These are phyloP conservation scores for Nakazawaea laoshanensis DNA, from an alignment of 805 yeast species.

Conservation along the genomic window DNA sequence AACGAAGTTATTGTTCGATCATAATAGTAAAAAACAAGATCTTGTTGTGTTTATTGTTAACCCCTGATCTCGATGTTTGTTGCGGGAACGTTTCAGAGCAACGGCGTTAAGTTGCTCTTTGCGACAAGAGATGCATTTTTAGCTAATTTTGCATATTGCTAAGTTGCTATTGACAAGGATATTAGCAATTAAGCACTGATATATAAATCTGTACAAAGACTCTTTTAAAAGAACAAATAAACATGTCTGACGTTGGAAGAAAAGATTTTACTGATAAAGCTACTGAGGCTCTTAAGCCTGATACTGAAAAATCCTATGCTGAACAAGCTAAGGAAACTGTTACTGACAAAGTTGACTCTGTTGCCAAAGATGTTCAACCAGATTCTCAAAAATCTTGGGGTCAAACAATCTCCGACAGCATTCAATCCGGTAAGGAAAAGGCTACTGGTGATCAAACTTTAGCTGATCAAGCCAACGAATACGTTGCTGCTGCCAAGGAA, in stretches of 20 bases:
- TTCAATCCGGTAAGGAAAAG: constrained; percentile 46
- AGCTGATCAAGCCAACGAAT: constrained; percentile 31
- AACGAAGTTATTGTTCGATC: no score
- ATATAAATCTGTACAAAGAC: no score
- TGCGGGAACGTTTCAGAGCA: no score
- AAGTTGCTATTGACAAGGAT: no score
- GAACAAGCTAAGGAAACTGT: constrained; percentile 66
- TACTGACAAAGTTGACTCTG: constrained; percentile 59
- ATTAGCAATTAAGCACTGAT: no score
- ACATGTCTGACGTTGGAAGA: constrained; percentile 46
- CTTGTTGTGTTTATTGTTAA: no score
- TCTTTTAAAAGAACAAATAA: constrained; percentile 1
- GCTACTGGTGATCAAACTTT: constrained; percentile 27
- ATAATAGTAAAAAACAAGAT: no score
- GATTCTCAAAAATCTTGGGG: constrained; percentile 58
- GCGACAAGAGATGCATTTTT: no score
- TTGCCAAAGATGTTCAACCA: constrained; percentile 53
- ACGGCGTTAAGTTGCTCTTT: no score
- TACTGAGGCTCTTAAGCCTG: constrained; percentile 61
- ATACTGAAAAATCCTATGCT: constrained; percentile 52
- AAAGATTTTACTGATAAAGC: constrained; percentile 66
- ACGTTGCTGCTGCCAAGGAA: constrained; percentile 36
- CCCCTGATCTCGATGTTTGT: no score
- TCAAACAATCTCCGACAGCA: constrained; percentile 62
- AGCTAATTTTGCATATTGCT: no score